Conservation (phyloP, 768 basidiomycete genomes). For the Holtermannia corniformis region DNA sequence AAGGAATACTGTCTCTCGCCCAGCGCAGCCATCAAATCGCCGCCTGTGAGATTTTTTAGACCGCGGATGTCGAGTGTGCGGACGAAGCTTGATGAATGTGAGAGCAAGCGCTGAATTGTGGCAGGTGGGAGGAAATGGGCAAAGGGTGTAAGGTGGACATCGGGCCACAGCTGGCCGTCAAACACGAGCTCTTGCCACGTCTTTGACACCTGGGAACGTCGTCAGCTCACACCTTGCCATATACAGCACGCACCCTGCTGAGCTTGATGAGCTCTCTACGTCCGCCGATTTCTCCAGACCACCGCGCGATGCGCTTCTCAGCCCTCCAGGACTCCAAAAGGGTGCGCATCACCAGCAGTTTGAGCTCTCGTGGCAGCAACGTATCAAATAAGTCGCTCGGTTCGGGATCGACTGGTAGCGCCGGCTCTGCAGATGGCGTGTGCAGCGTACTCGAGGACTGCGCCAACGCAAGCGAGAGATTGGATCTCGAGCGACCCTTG, state of each 20-base stretch:
- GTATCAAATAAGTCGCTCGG: constrained; percentile 10
- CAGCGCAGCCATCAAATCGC: neutral
- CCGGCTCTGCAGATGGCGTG: neutral
- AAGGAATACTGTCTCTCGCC: neutral
- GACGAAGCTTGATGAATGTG: constrained; percentile 11
- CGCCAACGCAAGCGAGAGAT: neutral
- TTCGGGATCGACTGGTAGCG: neutral
- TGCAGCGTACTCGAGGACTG: neutral
- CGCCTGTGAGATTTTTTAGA: constrained; percentile 10
- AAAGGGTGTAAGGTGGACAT: constrained; percentile 11
- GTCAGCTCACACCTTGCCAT: neutral
- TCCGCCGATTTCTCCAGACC: constrained; percentile 16
- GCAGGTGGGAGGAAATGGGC: constrained; percentile 11
- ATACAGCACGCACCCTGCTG: constrained; percentile 17
- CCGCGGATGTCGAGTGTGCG: constrained; percentile 14
- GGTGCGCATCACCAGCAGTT: constrained; percentile 13
- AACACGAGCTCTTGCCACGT: constrained; percentile 25
- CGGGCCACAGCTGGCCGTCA: constrained; percentile 30
- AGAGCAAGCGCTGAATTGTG: constrained; percentile 13
- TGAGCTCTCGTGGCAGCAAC: constrained; percentile 22
- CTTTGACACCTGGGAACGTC: constrained; percentile 18
- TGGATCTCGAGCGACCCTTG: neutral
- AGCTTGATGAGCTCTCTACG: constrained; percentile 23
- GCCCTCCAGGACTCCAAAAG: constrained; percentile 6
- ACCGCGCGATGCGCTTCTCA: constrained; percentile 5